phyloP scores from a whole-genome alignment of 2,329 filamentous ascomycete species.

The Pseudogymnoascus sp. region DNA sequence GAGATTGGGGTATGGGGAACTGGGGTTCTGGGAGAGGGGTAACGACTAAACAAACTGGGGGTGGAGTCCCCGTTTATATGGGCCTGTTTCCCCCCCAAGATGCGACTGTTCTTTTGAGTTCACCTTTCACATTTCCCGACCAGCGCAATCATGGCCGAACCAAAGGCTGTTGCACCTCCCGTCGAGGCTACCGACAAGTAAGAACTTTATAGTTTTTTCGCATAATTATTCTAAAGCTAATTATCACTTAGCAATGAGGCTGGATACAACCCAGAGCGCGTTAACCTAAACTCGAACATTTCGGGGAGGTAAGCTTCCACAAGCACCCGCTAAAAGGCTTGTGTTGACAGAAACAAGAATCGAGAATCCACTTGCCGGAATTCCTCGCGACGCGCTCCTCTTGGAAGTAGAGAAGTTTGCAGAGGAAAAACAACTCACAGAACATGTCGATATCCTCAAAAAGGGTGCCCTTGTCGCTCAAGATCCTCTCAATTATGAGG shows the following conservation, averaged over 20 bases:
- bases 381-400: constrained; percentile 43
- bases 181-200: background rate
- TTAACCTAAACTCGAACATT: background rate
- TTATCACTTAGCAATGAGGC: background rate
- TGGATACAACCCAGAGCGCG: background rate
- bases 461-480: constrained; percentile 70
- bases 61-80: background rate
- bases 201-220: background rate
- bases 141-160: background rate
- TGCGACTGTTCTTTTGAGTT: background rate
- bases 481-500: constrained; percentile 55
- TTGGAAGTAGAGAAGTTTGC: constrained; percentile 55
- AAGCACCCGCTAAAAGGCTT: constrained; percentile 1
- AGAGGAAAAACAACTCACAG: constrained; percentile 47
- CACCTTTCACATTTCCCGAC: background rate
- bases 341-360: constrained; percentile 33
- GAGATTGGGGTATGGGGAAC: background rate
- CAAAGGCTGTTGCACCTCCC: background rate
- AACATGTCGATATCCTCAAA: constrained; percentile 50
- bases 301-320: background rate
- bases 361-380: constrained; percentile 48
- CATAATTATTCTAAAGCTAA: background rate
- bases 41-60: background rate
- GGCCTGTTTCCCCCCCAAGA: background rate
- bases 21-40: background rate